Percentiles rank a stretch among this genome's conserved stretches.
These are phyloP conservation scores for Clarkia xantiana DNA, from an alignment of 345 rosid species.

Conservation along the genomic window DNA sequence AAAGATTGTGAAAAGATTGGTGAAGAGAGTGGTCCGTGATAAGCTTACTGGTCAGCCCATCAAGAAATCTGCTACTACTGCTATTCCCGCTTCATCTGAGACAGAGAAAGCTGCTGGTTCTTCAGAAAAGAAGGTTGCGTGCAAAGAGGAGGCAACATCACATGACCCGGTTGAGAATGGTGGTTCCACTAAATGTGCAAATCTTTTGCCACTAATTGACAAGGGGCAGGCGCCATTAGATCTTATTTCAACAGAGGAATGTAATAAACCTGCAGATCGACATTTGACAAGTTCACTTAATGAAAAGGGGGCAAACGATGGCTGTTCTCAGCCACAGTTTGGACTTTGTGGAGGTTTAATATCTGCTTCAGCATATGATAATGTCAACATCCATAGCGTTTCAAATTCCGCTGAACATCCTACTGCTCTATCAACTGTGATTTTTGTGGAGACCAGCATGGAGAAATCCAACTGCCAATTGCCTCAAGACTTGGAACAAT, in stretches of 20 bases:
- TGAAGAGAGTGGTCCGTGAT: constrained; percentile 19
- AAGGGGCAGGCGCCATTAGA: constrained; percentile 15
- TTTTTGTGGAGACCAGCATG: constrained; percentile 10
- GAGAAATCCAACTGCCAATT: constrained; percentile 16
- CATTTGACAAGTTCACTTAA: constrained; percentile 8
- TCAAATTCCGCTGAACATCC: constrained; percentile 15
- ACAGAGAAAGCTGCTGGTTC: constrained; percentile 11
- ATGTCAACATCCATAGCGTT: constrained; percentile 9
- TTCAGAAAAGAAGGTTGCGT: constrained; percentile 9
- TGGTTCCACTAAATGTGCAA: constrained; percentile 14
- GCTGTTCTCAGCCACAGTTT: constrained; percentile 15
- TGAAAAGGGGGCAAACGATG: constrained; percentile 17
- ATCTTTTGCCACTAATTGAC: constrained; percentile 12
- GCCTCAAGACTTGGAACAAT: constrained; percentile 14
- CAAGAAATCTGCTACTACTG: constrained; percentile 14
- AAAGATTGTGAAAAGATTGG: constrained; percentile 30
- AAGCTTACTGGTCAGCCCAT: constrained; percentile 6
- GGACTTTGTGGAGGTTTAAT: constrained; percentile 18
- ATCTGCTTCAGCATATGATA: constrained; percentile 15
- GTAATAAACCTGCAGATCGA: constrained; percentile 9
- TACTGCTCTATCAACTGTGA: constrained; percentile 8
- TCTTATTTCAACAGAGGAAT: constrained; percentile 14
- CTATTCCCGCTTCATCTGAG: constrained; percentile 9
- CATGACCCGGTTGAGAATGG: constrained; percentile 12
- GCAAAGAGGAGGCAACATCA: constrained; percentile 12